Conservation (phyloP, 192 early-diverging fungal genomes). For the Backusella australiensis region DNA sequence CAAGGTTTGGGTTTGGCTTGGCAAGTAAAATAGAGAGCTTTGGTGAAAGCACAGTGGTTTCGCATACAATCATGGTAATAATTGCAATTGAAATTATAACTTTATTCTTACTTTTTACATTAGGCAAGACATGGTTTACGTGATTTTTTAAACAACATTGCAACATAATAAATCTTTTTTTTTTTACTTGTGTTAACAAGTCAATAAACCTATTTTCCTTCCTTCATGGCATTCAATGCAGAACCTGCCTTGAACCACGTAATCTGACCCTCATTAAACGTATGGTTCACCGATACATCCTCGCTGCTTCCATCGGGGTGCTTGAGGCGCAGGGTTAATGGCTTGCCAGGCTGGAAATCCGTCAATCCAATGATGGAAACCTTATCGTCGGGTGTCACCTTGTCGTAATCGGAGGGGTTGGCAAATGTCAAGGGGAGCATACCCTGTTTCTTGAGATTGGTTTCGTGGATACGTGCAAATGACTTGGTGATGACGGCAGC, state of each 20-base stretch:
- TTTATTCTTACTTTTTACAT: neutral
- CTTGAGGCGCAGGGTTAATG: slow-evolving; percentile 79
- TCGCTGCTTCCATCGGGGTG: slow-evolving; percentile 74
- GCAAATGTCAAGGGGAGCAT: slow-evolving; percentile 94
- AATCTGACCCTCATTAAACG: slow-evolving; percentile 98
- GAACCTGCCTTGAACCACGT: slow-evolving; percentile 97
- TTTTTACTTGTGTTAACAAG: neutral
- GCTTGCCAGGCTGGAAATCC: slow-evolving; percentile 77
- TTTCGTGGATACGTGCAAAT: slow-evolving; percentile 99
- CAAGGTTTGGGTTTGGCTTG: neutral
- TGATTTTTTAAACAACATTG: neutral
- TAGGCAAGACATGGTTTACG: neutral
- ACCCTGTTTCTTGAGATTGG: slow-evolving; percentile 99
- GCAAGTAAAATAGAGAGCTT: neutral
- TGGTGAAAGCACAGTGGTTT: neutral
- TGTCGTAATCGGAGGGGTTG: slow-evolving; percentile 93
- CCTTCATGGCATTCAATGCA: slow-evolving; percentile 79
- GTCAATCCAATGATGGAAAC: slow-evolving; percentile 88
- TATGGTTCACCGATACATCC: slow-evolving; percentile 91
- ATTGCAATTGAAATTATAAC: neutral
- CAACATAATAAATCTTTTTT: neutral
- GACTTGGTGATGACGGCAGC: slow-evolving; percentile 92
- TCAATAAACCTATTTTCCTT: slow-evolving; percentile 22
- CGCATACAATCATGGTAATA: neutral
- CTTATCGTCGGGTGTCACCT: slow-evolving; percentile 82